Base-by-base conservation (phyloP, 768 basidiomycete genomes). In the Suillus hirtellus region DNA sequence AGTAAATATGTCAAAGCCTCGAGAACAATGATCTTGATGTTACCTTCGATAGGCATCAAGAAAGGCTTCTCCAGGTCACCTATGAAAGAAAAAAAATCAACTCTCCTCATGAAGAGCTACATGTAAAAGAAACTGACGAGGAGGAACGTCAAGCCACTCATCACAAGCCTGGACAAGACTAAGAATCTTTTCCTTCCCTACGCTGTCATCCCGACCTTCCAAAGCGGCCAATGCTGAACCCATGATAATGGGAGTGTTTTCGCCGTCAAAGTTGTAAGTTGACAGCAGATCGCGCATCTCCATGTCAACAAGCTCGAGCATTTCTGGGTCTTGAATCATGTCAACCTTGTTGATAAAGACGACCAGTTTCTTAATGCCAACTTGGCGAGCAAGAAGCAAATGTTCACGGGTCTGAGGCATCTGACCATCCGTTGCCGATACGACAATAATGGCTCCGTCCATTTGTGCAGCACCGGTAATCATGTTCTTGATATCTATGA, bases 281-380 rank as follows among this genome's bases (percentile, higher is more conserved):
- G 87, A 79, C 27, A 99, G 84, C 12, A 99, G 84, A 73, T 99
- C 97, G 64, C 97, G 89, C 89, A 99, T 99, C 84, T 99, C 97
- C 96, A 99, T 99, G 70, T 99, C 97, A 65, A 99, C 97, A 64
- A 99, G 90, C 81, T 97, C 95, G 62, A 99, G 81, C 95, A 99
- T 98, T 83, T 99, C 97, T 6, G 90, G 87, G 84, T 99, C 97
- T 65, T 90, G 86, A 64, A 99, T 92, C 81, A 90, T 87, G 80
- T 99, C 97, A 65, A 99, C 89, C 80, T 99, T 99, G 90, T 99
- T 99, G 78, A 99, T 95, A 83, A 97, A 99, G 68, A 99, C 97
- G 63, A 99, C 95, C 43, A 99, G 87, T 77, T 89, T 92, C 80
- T 96, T 95, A 74, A 99, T 91, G 67, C 97, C 97, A 67, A 99